These are phyloP conservation scores for Alternaria postmessia DNA, from an alignment of 2,329 filamentous ascomycete species.

Conservation along the genomic window DNA sequence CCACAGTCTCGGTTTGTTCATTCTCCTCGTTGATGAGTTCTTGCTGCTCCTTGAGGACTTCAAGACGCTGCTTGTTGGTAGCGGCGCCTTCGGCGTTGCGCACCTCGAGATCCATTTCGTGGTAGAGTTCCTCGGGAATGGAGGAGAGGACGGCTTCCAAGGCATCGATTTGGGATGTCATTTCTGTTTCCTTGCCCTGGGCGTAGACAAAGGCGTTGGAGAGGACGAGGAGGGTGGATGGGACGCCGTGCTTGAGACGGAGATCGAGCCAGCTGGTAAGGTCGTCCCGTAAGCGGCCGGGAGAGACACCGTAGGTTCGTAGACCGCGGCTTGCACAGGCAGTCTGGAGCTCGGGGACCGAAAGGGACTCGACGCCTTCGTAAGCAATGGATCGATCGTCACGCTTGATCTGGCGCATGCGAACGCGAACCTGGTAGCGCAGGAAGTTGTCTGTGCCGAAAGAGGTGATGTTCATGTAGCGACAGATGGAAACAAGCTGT, in stretches of 20 bases:
- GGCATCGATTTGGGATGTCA: slow-evolving; percentile 89
- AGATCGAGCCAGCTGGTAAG: slow-evolving; percentile 94
- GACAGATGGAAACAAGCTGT: slow-evolving; percentile 96
- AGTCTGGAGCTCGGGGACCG: slow-evolving; percentile 90
- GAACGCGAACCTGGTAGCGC: slow-evolving; percentile 93
- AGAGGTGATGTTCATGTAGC: slow-evolving; percentile 96
- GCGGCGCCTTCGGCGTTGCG: slow-evolving; percentile 96
- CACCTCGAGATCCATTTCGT: slow-evolving; percentile 98
- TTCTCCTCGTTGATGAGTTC: slow-evolving; percentile 98
- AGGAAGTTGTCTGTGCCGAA: slow-evolving; percentile 98
- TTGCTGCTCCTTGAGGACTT: slow-evolving; percentile 98
- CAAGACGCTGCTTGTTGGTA: slow-evolving; percentile 98
- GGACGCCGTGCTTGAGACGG: slow-evolving; percentile 91
- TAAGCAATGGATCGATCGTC: slow-evolving; percentile 94
- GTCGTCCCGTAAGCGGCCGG: slow-evolving; percentile 85
- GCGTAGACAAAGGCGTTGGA: slow-evolving; percentile 98
- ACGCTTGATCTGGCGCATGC: slow-evolving; percentile 99
- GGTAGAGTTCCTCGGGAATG: slow-evolving; percentile 97
- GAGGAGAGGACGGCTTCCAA: slow-evolving; percentile 90
- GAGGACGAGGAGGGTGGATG: slow-evolving; percentile 91
- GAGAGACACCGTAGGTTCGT: slow-evolving; percentile 89
- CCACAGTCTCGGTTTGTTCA: slow-evolving; percentile 79
- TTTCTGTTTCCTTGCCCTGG: slow-evolving; percentile 82
- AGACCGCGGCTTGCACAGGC: slow-evolving; percentile 92
- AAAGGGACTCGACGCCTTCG: slow-evolving; percentile 91